A percentile compares a stretch with the other conserved stretches of the same genome.
Evolutionary conservation across 1,139 yeast species (phyloP).

Genomic region (Yamadazyma buinensis): DNA sequence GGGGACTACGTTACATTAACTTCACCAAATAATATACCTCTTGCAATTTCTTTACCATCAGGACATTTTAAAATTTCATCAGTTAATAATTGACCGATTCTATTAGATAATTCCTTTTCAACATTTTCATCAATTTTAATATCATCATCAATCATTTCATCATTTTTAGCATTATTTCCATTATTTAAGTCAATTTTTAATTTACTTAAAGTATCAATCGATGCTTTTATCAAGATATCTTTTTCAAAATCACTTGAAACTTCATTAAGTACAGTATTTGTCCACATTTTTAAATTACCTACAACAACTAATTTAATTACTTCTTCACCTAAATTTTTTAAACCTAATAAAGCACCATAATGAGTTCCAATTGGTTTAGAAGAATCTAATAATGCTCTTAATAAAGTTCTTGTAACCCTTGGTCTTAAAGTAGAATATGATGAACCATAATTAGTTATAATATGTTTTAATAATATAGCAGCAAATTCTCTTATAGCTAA

Average conservation of each 20-base stretch:
- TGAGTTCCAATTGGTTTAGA: slow-evolving; percentile 83
- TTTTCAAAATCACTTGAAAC: slow-evolving; percentile 42
- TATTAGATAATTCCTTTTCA: slow-evolving; percentile 43
- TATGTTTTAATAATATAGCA: slow-evolving; percentile 74
- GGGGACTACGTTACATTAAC: no score
- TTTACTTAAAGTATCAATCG: slow-evolving; percentile 52
- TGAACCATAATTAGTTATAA: slow-evolving; percentile 75
- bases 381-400: slow-evolving; percentile 82
- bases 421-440: slow-evolving; percentile 90
- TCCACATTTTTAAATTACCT: slow-evolving; percentile 86
- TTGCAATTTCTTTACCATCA: slow-evolving; percentile 54
- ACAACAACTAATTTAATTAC: slow-evolving; percentile 79
- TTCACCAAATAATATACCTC: slow-evolving; percentile 81
- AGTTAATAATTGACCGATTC: slow-evolving; percentile 62
- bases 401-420: slow-evolving; percentile 85
- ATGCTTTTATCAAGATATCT: slow-evolving; percentile 41
- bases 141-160: slow-evolving; percentile 31
- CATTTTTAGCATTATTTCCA: slow-evolving; percentile 23
- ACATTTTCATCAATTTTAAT: slow-evolving; percentile 39
- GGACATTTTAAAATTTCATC: slow-evolving; percentile 44
- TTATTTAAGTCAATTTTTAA: slow-evolving; percentile 31
- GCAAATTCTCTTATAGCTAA: slow-evolving; percentile 82
- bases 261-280: slow-evolving; percentile 47
- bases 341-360: slow-evolving; percentile 87
- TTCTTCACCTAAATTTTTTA: slow-evolving; percentile 81